A percentile compares a stretch with the other conserved stretches of the same genome.
These are phyloP conservation scores for Ciborinia camelliae DNA, from an alignment of 2,329 filamentous ascomycete species.

Conservation along the genomic window DNA sequence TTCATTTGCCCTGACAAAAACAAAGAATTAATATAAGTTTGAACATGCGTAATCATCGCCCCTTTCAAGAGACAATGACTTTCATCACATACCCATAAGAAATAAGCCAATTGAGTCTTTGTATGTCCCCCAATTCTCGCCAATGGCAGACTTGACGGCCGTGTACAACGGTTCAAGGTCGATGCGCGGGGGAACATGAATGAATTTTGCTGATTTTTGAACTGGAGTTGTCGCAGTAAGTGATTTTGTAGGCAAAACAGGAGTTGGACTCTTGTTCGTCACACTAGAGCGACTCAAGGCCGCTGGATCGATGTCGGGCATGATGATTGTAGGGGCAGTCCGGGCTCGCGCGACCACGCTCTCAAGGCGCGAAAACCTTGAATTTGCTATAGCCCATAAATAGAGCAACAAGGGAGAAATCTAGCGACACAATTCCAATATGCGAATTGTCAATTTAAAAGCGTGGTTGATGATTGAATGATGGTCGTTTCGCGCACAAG, in stretches of 20 bases:
- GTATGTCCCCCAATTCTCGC: slow-evolving; percentile 61
- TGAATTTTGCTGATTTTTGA: slow-evolving; percentile 51
- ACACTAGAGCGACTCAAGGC: slow-evolving; percentile 56
- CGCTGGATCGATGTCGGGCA: slow-evolving; percentile 71
- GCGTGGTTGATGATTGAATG: slow-evolving; percentile 28
- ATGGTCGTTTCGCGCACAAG: slow-evolving; percentile 20
- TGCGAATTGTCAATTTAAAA: slow-evolving; percentile 22
- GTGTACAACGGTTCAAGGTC: slow-evolving; percentile 64
- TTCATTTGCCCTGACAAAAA: slow-evolving; percentile 54
- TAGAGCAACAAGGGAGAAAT: slow-evolving; percentile 26
- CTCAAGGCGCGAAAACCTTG: slow-evolving; percentile 30
- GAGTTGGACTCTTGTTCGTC: slow-evolving; percentile 54
- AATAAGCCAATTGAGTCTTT: slow-evolving; percentile 62
- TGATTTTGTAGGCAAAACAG: slow-evolving; percentile 57
- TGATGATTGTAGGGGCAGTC: slow-evolving; percentile 38
- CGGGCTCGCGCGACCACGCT: slow-evolving; percentile 27
- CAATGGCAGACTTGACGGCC: slow-evolving; percentile 58
- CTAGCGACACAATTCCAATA: slow-evolving; percentile 29
- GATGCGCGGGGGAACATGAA: slow-evolving; percentile 63
- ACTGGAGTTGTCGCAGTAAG: slow-evolving; percentile 52
- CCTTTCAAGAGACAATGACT: slow-evolving; percentile 4
- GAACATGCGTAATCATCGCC: neutral
- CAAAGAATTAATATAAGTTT: slow-evolving; percentile 35
- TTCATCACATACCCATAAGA: slow-evolving; percentile 51
- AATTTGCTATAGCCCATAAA: slow-evolving; percentile 33